phyloP scores from a whole-genome alignment of 108 stramenopile genomes.

The Epipyxis sp. region DNA sequence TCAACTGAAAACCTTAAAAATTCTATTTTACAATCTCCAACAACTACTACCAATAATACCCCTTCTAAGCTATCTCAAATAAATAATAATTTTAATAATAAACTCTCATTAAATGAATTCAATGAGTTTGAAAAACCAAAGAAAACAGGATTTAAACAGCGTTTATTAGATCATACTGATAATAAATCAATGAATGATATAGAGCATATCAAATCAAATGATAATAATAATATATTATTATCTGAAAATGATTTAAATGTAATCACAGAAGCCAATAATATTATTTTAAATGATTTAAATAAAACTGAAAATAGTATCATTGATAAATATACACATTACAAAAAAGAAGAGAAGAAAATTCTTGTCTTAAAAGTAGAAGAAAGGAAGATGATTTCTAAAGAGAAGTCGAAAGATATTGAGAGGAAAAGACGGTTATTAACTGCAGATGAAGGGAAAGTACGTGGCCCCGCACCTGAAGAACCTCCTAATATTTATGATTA shows the following conservation, averaged over 20 bases:
- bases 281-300: not conserved
- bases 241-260: not conserved
- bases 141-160: no score
- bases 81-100: no score
- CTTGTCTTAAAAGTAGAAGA: not conserved
- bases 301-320: not conserved
- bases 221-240: not conserved
- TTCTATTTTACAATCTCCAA: no score
- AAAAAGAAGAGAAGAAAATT: not conserved
- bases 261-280: not conserved
- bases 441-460: not conserved
- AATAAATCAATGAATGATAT: not conserved
- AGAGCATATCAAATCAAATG: not conserved
- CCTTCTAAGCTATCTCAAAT: no score
- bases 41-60: no score
- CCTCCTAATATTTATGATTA: conserved; percentile 8
- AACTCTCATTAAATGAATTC: no score
- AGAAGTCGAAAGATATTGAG: conserved; percentile 17
- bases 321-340: not conserved
- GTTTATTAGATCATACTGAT: not conserved
- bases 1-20: no score
- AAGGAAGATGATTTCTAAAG: not conserved
- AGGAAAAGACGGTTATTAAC: conserved; percentile 21
- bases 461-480: conserved; percentile 9
- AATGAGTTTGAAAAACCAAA: no score